Percentiles rank a stretch among this genome's conserved stretches.
Conservation (phyloP, 208 protist species). For the Giardia muris region DNA sequence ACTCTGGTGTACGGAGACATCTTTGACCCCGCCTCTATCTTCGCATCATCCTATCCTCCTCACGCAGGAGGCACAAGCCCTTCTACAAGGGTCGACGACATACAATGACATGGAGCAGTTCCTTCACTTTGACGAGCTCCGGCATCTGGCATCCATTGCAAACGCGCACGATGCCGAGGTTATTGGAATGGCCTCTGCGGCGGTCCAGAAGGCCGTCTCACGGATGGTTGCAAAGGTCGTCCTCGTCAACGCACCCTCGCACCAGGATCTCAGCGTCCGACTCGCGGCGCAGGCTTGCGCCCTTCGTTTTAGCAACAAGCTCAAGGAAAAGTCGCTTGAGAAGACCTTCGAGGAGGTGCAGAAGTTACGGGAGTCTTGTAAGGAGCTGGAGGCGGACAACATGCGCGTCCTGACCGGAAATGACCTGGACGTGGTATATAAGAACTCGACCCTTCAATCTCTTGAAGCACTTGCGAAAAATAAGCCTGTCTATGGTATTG, state of each 20-base stretch:
- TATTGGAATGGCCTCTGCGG: neutral
- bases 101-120: too few relatives aligned
- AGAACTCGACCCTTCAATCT: neutral
- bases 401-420: neutral
- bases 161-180: too few relatives aligned
- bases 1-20: neutral
- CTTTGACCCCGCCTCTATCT: neutral
- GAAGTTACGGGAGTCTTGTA: neutral
- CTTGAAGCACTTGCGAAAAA: neutral
- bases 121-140: too few relatives aligned
- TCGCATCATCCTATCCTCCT: neutral
- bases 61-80: neutral
- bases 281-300: neutral
- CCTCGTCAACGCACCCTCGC: neutral
- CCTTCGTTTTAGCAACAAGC: neutral
- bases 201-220: neutral
- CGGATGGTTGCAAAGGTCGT: neutral
- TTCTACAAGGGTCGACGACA: too few relatives aligned
- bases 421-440: neutral
- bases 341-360: neutral
- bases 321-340: neutral
- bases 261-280: neutral
- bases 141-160: too few relatives aligned
- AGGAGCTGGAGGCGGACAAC: neutral
- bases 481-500: neutral